These are phyloP conservation scores for Diospyros kaki DNA, from an alignment of 148 eudicot genomes.

Conservation along the genomic window DNA sequence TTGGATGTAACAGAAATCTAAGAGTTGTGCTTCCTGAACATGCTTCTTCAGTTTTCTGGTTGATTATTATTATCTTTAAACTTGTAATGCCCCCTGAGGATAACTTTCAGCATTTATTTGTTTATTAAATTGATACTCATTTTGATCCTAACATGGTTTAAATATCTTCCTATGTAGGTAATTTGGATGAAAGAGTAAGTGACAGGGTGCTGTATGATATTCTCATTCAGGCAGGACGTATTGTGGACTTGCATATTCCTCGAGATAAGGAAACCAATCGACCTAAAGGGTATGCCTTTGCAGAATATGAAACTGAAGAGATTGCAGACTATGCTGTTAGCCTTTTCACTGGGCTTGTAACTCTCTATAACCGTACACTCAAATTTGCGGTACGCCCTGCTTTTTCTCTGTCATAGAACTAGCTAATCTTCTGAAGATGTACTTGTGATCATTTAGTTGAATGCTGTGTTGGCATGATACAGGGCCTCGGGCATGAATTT, in stretches of 20 bases:
- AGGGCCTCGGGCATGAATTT: not conserved
- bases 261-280: conserved; percentile 86
- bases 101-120: not conserved
- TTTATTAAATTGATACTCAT: not conserved
- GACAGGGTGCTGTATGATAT: conserved; percentile 94
- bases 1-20: too few relatives aligned
- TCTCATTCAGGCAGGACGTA: conserved; percentile 90
- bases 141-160: not conserved
- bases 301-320: conserved; percentile 84
- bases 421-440: not conserved
- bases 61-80: not conserved
- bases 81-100: not conserved
- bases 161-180: conserved; percentile 39
- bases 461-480: not conserved
- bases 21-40: too few relatives aligned
- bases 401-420: not conserved
- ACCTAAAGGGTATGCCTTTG: conserved; percentile 89
- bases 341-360: conserved; percentile 90
- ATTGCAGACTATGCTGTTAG: conserved; percentile 84
- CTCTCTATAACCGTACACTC: conserved; percentile 71
- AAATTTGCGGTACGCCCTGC: conserved; percentile 64
- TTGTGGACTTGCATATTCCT: conserved; percentile 79
- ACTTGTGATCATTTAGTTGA: not conserved
- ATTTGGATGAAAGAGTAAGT: conserved; percentile 80
- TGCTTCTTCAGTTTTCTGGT: too few relatives aligned